phyloP scores from a whole-genome alignment of 495 filamentous ascomycete genomes.

The Xylaria telfairii region DNA sequence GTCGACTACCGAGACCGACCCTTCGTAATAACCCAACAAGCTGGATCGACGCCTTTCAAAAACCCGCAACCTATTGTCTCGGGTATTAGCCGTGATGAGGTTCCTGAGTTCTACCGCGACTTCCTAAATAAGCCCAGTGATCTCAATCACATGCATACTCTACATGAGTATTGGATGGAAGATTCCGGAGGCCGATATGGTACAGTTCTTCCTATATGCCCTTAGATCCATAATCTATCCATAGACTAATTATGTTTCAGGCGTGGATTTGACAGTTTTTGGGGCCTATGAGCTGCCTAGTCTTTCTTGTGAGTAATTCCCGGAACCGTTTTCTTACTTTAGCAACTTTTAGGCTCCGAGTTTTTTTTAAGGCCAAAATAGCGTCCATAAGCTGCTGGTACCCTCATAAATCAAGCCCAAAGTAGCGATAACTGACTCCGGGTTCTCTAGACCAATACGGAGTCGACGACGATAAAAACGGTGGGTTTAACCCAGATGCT shows the following conservation, averaged over 20 bases:
- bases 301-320: slow-evolving; percentile 27
- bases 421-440: not conserved
- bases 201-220: not conserved
- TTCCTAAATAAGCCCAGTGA: slow-evolving; percentile 47
- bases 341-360: too few relatives aligned
- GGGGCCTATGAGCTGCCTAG: slow-evolving; percentile 47
- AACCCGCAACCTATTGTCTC: slow-evolving; percentile 45
- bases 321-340: not conserved
- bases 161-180: slow-evolving; percentile 56
- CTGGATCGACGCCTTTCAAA: slow-evolving; percentile 46
- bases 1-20: slow-evolving; percentile 48
- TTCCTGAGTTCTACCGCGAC: slow-evolving; percentile 49
- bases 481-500: slow-evolving; percentile 42
- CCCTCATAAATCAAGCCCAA: not conserved
- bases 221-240: not conserved
- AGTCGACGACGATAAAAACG: slow-evolving; percentile 44
- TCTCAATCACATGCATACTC: slow-evolving; percentile 47
- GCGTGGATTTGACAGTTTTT: slow-evolving; percentile 50
- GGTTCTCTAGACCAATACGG: slow-evolving; percentile 36
- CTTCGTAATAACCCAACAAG: slow-evolving; percentile 45
- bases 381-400: not conserved
- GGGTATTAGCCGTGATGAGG: slow-evolving; percentile 40
- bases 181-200: slow-evolving; percentile 50
- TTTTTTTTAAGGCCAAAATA: too few relatives aligned
- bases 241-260: slow-evolving; percentile 12